phyloP scores from a whole-genome alignment of 148 eudicot genomes.

The Cornus controversa region DNA sequence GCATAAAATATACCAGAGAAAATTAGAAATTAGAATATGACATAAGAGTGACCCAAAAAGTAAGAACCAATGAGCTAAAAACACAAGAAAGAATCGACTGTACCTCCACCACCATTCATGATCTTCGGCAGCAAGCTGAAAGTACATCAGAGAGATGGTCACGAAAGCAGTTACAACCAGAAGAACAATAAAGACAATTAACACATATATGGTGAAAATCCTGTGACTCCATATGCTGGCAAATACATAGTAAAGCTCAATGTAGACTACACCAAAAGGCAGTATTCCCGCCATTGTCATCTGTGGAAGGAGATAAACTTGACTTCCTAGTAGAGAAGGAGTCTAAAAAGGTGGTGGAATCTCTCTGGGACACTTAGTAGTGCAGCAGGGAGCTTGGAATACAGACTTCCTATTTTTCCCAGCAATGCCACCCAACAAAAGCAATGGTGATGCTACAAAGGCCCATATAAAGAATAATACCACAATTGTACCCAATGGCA shows the following conservation, averaged over 20 bases:
- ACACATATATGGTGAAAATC: slow-evolving; percentile 14
- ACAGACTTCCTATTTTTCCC: slow-evolving; percentile 6
- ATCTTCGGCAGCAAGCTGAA: slow-evolving; percentile 17
- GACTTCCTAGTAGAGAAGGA: too few species aligned
- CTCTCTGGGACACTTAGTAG: slow-evolving; percentile 21
- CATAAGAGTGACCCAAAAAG: background rate
- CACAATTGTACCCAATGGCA: slow-evolving; percentile 11
- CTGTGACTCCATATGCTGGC: slow-evolving; percentile 15
- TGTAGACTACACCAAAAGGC: slow-evolving; percentile 10
- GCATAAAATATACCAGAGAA: background rate
- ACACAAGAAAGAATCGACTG: background rate
- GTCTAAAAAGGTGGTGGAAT: slow-evolving; percentile 17
- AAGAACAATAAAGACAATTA: slow-evolving; percentile 7
- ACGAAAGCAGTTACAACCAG: slow-evolving; percentile 14
- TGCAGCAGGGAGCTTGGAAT: slow-evolving; percentile 18
- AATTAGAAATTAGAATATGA: background rate
- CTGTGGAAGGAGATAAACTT: slow-evolving; percentile 14
- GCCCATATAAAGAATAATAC: slow-evolving; percentile 5
- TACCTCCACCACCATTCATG: slow-evolving; percentile 28
- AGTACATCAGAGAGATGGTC: slow-evolving; percentile 11
- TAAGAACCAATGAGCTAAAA: background rate
- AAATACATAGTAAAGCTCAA: slow-evolving; percentile 18
- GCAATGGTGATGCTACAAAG: slow-evolving; percentile 15
- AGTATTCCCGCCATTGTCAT: slow-evolving; percentile 18
- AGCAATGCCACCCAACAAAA: slow-evolving; percentile 16